phyloP scores from a whole-genome alignment of 768 basidiomycete genomes.

The Macrolepiota albuminosa region DNA sequence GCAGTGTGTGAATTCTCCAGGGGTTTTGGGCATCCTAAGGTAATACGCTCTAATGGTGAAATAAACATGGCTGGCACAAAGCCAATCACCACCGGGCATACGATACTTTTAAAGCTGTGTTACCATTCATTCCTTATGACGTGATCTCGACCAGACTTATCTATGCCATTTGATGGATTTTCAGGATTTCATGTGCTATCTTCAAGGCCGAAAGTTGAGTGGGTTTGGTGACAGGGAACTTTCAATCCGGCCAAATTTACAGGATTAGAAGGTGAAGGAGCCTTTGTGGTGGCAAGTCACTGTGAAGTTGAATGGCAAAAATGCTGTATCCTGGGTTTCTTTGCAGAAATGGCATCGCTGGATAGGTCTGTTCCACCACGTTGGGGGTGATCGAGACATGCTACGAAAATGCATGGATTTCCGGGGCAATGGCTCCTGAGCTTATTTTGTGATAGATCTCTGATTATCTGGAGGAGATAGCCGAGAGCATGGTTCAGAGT shows the following conservation, averaged over 20 bases:
- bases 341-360: neutral
- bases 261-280: neutral
- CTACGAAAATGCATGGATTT: constrained; percentile 9
- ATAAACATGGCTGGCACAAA: neutral
- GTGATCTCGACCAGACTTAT: neutral
- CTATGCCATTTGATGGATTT: neutral
- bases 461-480: constrained; percentile 17
- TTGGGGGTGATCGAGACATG: neutral
- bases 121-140: neutral
- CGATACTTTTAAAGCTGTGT: neutral
- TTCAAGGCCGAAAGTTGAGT: neutral
- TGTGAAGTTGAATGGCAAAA: neutral
- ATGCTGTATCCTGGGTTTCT: neutral
- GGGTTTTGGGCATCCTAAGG: neutral
- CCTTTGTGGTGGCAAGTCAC: neutral
- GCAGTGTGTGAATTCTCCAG: neutral
- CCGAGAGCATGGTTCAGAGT: constrained; percentile 12
- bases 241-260: neutral
- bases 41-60: neutral
- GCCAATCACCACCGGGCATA: neutral
- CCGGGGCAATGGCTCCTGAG: constrained; percentile 15
- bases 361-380: neutral
- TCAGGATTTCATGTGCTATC: neutral
- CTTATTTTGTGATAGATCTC: constrained; percentile 13
- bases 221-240: neutral